Evolutionary conservation across 2,329 filamentous ascomycete genomes (phyloP).

Genomic region (Cytospora paraplurivora): DNA sequence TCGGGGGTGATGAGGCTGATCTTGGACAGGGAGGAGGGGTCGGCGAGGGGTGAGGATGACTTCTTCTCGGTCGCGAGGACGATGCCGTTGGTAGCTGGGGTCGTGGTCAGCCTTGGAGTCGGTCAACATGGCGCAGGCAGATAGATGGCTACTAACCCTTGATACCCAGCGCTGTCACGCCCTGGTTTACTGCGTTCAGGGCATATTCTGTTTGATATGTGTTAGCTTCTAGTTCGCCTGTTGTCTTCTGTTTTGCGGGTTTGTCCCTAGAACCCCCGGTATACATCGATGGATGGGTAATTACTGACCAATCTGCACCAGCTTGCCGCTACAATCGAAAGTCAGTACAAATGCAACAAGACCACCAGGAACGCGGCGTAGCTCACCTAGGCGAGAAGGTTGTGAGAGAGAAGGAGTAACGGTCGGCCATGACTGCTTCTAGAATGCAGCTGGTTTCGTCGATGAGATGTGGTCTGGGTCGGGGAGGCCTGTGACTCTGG

Average conservation of each 20-base stretch:
- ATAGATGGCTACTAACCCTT: conserved; percentile 68
- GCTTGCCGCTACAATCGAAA: conserved; percentile 74
- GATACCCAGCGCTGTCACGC: conserved; percentile 96
- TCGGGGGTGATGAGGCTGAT: conserved; percentile 97
- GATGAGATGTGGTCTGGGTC: not conserved
- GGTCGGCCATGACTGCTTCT: conserved; percentile 76
- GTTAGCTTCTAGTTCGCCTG: conserved; percentile 30
- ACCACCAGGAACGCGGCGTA: conserved; percentile 30
- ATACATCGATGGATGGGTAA: conserved; percentile 35
- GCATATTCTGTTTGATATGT: conserved; percentile 76
- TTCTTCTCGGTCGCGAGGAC: conserved; percentile 99
- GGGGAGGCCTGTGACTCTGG: not conserved
- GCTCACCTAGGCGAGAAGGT: conserved; percentile 98
- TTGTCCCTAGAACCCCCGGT: conserved; percentile 1
- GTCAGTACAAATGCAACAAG: conserved; percentile 31
- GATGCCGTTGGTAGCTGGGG: conserved; percentile 91
- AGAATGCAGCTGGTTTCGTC: not conserved
- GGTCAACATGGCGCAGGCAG: not conserved
- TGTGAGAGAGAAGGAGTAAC: conserved; percentile 98
- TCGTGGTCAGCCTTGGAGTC: conserved; percentile 24
- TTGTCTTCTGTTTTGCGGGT: not conserved
- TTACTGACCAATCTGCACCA: conserved; percentile 87
- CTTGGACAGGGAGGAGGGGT: conserved; percentile 92
- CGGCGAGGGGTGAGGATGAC: conserved; percentile 94
- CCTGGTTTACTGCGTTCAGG: conserved; percentile 97